Base-by-base conservation (phyloP, 1,284 basidiomycete species). In the Peniophora sp. region DNA sequence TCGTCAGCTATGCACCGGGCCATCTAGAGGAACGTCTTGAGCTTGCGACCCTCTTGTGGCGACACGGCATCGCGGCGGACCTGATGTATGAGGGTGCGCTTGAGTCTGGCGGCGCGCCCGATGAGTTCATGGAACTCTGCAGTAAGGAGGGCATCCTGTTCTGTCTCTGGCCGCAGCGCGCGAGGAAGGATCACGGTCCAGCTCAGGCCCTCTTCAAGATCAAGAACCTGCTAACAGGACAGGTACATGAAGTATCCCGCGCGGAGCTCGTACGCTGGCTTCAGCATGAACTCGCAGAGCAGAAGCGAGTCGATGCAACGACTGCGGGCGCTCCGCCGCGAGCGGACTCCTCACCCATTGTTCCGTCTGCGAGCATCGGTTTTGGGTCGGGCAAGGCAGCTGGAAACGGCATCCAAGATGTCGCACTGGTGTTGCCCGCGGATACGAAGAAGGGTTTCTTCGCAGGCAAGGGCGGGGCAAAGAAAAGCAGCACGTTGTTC, bases 61-160 rank as follows among this genome's bases (percentile, higher is more conserved):
- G 82, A 55, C 75, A 89, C 58, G 80, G 79, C 48, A 92, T 94
- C 61, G 88, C 88, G 55, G 85, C 90, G 0, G 92, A 94, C 66
- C 68, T 94, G 54, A 91, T 92, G 81, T 93, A 93, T 60, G 88
- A 91, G 54, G 75, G 76, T 3, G 83, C 79, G 10, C 63, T 90
- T 41, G 68, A 70, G 2, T 79, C 82, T 53, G 64, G 68, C 5
- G 81, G 85, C 49, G 73, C 78, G 53, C 84, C 86, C 64, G 80
- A 76, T 51, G 74, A 85, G 56, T 64, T 79, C 17, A 20, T 41
- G 37, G 83, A 85, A 43, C 66, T 78, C 24, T 91, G 88, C 59
- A 68, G 68, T n/a, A 69, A 81, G 20, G 88, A 91, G 63, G 88
- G 88, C 12, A 89, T 91, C 42, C 60, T 91, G 88, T 90, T 89